Conservation (phyloP, 2,329 filamentous ascomycete genomes). For the Colletotrichum godetiae region DNA sequence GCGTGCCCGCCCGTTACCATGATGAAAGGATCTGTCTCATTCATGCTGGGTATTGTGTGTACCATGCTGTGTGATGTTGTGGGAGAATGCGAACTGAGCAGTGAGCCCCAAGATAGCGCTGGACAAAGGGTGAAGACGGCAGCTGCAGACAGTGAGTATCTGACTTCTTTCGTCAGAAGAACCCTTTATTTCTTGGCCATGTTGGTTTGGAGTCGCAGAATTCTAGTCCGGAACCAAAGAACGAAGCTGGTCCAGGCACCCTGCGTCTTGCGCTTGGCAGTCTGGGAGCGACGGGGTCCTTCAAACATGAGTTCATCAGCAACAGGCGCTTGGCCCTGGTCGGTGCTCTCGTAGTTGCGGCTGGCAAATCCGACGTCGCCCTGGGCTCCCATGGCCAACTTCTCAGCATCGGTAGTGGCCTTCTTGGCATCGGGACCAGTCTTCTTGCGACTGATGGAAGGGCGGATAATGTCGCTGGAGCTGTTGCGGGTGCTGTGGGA, state of each 20-base stretch:
- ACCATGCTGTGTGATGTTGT: not conserved
- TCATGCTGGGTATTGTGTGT: slow-evolving; percentile 1
- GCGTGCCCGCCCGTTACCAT: not conserved
- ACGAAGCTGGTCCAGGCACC: slow-evolving; percentile 72
- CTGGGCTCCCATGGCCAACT: slow-evolving; percentile 43
- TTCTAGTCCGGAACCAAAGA: slow-evolving; percentile 71
- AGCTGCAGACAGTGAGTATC: not conserved
- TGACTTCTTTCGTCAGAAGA: not conserved
- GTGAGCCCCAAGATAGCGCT: not conserved
- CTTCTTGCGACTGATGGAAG: slow-evolving; percentile 43
- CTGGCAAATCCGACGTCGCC: slow-evolving; percentile 49
- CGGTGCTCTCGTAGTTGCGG: slow-evolving; percentile 58
- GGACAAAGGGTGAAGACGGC: not conserved
- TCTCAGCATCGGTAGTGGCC: slow-evolving; percentile 49
- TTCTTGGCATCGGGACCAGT: slow-evolving; percentile 41
- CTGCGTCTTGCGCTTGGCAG: slow-evolving; percentile 70
- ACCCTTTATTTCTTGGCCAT: slow-evolving; percentile 40
- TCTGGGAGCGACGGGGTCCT: slow-evolving; percentile 54
- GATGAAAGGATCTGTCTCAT: slow-evolving; percentile 2
- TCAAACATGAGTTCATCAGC: slow-evolving; percentile 59
- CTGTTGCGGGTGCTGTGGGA: slow-evolving; percentile 46
- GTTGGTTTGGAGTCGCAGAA: slow-evolving; percentile 52
- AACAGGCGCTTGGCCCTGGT: slow-evolving; percentile 45
- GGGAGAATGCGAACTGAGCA: not conserved
- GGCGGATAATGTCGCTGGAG: slow-evolving; percentile 44